A percentile compares a stretch with the other conserved stretches of the same genome.
Conservation (phyloP, 148 eudicot genomes). For the Cornus controversa region DNA sequence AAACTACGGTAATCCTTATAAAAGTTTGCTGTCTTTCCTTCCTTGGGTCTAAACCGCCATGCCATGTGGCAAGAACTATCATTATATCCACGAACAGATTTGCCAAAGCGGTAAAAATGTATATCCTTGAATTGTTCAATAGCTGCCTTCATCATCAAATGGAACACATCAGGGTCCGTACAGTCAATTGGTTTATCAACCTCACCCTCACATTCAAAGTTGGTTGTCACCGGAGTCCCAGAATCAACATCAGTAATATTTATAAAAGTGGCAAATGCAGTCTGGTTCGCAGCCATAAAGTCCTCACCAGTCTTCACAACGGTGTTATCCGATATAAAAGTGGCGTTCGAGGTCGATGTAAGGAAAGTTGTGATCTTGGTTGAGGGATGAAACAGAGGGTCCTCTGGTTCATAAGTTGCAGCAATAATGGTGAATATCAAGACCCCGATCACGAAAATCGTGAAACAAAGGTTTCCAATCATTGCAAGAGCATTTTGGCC, state of each 20-base stretch:
- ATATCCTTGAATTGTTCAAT: conserved; percentile 84
- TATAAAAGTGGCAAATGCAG: conserved; percentile 61
- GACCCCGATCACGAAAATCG: conserved; percentile 73
- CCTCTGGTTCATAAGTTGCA: conserved; percentile 82
- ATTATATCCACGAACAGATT: conserved; percentile 63
- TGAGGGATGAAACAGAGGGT: conserved; percentile 79
- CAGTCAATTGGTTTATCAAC: conserved; percentile 78
- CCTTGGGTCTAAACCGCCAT: conserved; percentile 82
- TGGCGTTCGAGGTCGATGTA: conserved; percentile 68
- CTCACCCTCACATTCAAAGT: conserved; percentile 51
- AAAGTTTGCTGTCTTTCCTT: conserved; percentile 62
- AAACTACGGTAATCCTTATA: conserved; percentile 76
- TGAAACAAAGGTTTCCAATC: conserved; percentile 79
- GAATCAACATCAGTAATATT: conserved; percentile 64
- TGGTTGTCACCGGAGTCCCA: conserved; percentile 19
- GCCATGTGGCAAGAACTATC: conserved; percentile 79
- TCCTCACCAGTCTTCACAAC: conserved; percentile 91
- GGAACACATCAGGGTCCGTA: conserved; percentile 77
- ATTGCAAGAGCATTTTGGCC: conserved; percentile 77
- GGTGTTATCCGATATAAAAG: conserved; percentile 61
- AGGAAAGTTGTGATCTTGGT: conserved; percentile 76
- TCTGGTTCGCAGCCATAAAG: conserved; percentile 71
- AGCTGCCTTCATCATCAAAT: conserved; percentile 86
- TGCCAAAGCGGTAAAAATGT: conserved; percentile 87
- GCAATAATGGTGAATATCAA: conserved; percentile 83